These are phyloP conservation scores for Brassica hybrid DNA, from an alignment of 441 rosid species.

Conservation along the genomic window DNA sequence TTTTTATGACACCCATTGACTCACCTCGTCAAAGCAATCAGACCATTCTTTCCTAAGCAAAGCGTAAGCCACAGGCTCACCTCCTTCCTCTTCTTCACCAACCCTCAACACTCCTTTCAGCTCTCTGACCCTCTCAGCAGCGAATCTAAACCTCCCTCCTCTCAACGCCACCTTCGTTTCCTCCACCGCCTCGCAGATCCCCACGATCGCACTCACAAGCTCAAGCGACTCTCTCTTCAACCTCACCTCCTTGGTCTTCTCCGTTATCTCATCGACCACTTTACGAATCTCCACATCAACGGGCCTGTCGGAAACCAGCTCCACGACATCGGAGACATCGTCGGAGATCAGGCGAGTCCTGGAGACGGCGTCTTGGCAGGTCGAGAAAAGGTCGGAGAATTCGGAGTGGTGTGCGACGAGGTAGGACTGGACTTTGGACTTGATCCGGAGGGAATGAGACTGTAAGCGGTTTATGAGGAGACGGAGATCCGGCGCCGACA, in stretches of 20 bases:
- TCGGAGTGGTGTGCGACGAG: conserved; percentile 73
- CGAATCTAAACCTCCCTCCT: conserved; percentile 64
- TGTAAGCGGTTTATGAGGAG: conserved; percentile 82
- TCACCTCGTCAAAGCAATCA: conserved; percentile 82
- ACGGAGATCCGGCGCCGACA: conserved; percentile 97
- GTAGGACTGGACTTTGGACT: conserved; percentile 87
- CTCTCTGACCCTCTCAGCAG: conserved; percentile 74
- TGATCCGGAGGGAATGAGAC: conserved; percentile 85
- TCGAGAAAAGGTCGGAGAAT: conserved; percentile 81
- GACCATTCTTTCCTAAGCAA: conserved; percentile 81
- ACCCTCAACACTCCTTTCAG: conserved; percentile 72
- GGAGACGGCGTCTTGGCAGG: no score
- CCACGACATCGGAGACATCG: conserved; percentile 53
- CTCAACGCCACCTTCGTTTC: conserved; percentile 61
- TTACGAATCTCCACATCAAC: conserved; percentile 69
- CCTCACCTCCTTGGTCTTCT: conserved; percentile 62
- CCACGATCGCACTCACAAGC: conserved; percentile 63
- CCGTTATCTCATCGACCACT: conserved; percentile 60
- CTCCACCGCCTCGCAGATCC: conserved; percentile 67
- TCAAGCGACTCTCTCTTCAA: conserved; percentile 68
- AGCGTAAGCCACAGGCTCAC: conserved; percentile 74
- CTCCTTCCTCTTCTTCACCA: conserved; percentile 62
- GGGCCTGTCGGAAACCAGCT: conserved; percentile 60
- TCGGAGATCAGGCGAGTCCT: conserved; percentile 52
- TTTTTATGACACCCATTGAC: no score